phyloP scores from a whole-genome alignment of 2,329 filamentous ascomycete species.

The Furcasterigmium furcatum region DNA sequence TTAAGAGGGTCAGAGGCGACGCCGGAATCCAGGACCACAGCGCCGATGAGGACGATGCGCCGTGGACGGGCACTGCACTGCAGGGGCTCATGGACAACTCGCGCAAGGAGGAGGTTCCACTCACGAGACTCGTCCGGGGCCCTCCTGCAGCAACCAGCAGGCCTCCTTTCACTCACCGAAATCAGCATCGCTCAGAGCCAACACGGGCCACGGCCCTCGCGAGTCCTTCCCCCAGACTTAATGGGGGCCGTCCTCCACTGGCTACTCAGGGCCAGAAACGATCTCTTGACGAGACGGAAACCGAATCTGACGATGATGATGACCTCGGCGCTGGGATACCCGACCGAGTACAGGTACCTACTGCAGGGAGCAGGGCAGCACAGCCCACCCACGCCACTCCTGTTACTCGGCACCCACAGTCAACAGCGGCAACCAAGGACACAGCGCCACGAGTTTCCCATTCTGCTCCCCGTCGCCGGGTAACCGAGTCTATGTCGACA shows the following conservation, averaged over 20 bases:
- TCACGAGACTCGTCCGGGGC: slow-evolving; percentile 19
- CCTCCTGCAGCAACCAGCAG: slow-evolving; percentile 20
- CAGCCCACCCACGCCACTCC: too few species aligned
- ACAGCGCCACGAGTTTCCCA: background rate
- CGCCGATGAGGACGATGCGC: slow-evolving; percentile 20
- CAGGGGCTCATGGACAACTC: slow-evolving; percentile 41
- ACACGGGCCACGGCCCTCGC: background rate
- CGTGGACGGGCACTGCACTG: slow-evolving; percentile 29
- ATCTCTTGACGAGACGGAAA: background rate
- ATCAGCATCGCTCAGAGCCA: background rate
- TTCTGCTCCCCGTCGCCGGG: too few species aligned
- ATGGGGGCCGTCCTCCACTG: too few species aligned
- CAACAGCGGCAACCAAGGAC: slow-evolving; percentile 1
- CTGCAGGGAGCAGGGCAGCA: slow-evolving; percentile 9
- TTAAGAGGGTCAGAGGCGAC: slow-evolving; percentile 10
- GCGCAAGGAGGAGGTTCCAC: slow-evolving; percentile 20
- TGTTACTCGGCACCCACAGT: too few species aligned
- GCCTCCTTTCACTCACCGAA: slow-evolving; percentile 14
- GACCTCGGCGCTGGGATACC: background rate
- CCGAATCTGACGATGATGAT: background rate
- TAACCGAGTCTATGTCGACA: too few species aligned
- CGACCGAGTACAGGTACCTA: background rate
- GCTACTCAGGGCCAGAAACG: slow-evolving; percentile 10
- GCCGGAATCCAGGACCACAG: slow-evolving; percentile 19
- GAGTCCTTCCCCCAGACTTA: too few species aligned